Evolutionary conservation across 345 rosid genomes (phyloP), one percentile per base, ranked within the genome.

Genomic region (Eucalyptus pauciflora): DNA sequence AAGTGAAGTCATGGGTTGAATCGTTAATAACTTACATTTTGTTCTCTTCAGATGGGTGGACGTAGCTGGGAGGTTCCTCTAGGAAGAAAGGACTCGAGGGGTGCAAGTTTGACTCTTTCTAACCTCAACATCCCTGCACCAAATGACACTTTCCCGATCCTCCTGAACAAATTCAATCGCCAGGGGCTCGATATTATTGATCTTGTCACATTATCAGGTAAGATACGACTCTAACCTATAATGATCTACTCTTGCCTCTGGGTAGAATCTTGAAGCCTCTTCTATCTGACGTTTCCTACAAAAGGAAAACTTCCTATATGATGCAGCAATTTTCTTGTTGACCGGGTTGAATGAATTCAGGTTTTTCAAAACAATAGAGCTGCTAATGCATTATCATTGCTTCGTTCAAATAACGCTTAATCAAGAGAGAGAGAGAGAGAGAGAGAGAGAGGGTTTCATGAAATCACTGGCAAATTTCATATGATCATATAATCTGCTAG

Each of bases 151-250:
- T 97, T 92, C 90, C 91, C 90, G 56, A 95, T 93, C 86, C 95
- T 97, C 90, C 95, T 95, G 58, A 87, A 91, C 43, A 94, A 94
- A 91, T 97, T 96, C 91, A 91, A 93, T 49, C 92, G 86, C 8
- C 91, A 93, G 89, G 96, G 97, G 85, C 97, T 97, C 22, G 60
- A 96, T 76, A 43, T 93, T 86, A 93, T 93, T n/a, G 99, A 97
- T 92, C 95, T 97, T 88, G 98, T 96, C 5, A 93, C 98, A 80
- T 92, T 96, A 79, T 97, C 97, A 7, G 99, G 99, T 96, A 92
- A 90, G 37, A 16, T 67, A 33, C 45, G 0, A 71, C 20, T 20
- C 79, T 31, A 15, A 31, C 79, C 43, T 67, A 31, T 67, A 67
- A 8, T 41, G 20, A 64, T 67, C 79, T 67, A 15, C 12, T 67